Base-by-base conservation (phyloP, 2,329 filamentous ascomycete genomes). In the Ampelomyces quisqualis region DNA sequence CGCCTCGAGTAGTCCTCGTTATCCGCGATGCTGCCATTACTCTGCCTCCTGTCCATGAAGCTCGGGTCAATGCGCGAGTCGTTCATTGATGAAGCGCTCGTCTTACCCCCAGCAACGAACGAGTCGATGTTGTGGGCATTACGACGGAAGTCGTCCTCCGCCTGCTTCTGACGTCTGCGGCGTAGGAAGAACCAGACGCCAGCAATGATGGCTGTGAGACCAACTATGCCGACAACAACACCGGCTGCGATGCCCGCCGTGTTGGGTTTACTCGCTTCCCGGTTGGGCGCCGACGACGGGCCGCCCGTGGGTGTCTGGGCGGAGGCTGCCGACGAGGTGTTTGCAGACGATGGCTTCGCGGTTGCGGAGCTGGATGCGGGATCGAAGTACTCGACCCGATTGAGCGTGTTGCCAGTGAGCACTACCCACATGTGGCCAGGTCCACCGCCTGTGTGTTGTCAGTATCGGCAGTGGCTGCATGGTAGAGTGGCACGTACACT, bases 1-100 rank as follows among this genome's bases (percentile, higher is more conserved):
- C 88, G 86, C 73, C 91, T 83, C 49, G 91, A 96, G 73, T 95
- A 97, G 69, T 97, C 91, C 71, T 95, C 84, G 71, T 96, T 94
- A 69, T 97, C 91, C 37, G 90, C 91, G 69, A 97, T 96, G 70
- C 90, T 96, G 56, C 91, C 91, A 62, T 93, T 88, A 71, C 91
- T 96, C 73, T 91, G 80, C 70, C 90, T 82, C 64, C 89, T 79
- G 43, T 85, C 84, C 78, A 94, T 84, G 51, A 90, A 80, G 41
- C 77, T 84, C 6, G 90, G 89, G 53, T 97, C 91, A 42, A 96
- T 81, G 40, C 91, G 82, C 28, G 87, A 84, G 65, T 97, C 91
- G 10, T 82, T 82, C 72, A 88, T 84, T 7, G 87, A 88, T 20
- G 70, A 82, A 76, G 47, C 84, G 80, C 65, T 81, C 2, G 82